Evolutionary conservation across 2,329 filamentous ascomycete species (phyloP), one percentile per base, ranked within the genome.

Genomic region (Paraconiothyrium brasiliense): DNA sequence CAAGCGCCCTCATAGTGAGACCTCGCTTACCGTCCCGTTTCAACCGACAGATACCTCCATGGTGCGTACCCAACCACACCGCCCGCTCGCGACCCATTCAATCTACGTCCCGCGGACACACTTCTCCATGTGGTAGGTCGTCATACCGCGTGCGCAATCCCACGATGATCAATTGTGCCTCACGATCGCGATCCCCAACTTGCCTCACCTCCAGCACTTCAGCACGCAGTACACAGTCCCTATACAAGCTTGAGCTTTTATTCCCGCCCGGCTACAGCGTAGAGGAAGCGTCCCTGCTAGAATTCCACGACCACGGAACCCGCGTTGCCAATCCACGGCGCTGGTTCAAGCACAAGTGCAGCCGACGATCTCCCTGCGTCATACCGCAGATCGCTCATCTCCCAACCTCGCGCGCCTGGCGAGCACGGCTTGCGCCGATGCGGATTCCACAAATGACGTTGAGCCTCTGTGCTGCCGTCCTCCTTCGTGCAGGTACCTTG

Each of bases 331-430:
- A 2, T n/a, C 41, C 41, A 44, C 41, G 16, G n/a, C 41, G 6
- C 6, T n/a, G 41, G 41, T 22, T 9, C n/a, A 2, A 20, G 20
- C 20, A 20, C 20, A 7, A 44, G 6, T 4, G 4, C 37, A 2
- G 37, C 5, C 49, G 50, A 27, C 50, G 50, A 54, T 54, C 50
- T 2, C 27, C 34, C 32, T 13, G 5, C 50, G 50, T 54, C 37
- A 54, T 54, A 20, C 50, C 50, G 50, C 50, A 54, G 50, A 54
- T 54, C 50, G 2, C 50, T 30, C 50, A 54, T 54, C 13, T 54
- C 50, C 49, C 27, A 30, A 39, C 34, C 34, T 34, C 10, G 9
- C n/a, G 4, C n/a, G 4, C 32, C 32, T n/a, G 1, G 11, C n/a
- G n/a, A 6, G 34, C 16, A 16, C n/a, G 30, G 32, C 34, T 27